Base-by-base conservation (phyloP, 768 basidiomycete genomes). In the Kwoniella pini region DNA sequence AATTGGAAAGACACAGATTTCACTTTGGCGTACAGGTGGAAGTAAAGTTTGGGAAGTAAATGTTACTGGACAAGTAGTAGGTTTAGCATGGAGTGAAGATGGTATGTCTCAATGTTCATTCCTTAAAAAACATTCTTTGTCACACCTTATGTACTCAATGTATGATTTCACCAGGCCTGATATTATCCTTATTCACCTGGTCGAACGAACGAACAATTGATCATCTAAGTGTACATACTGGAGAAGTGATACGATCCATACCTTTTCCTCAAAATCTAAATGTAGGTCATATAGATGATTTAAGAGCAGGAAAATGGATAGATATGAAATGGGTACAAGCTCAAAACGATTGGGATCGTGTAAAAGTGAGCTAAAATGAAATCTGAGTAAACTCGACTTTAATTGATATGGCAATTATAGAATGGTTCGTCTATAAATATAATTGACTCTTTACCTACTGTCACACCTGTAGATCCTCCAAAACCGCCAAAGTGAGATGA, bases 21-120 rank as follows among this genome's bases (percentile, higher is more conserved):
- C 49, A 6, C 28, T 65, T 1, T 65, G 59, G 59, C 42, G 64
- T 22, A 65, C 56, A 26, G 57, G 56, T 21, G 64, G 72, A 6
- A 68, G 62, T 54, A 67, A 65, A 42, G 72, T 71, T 17, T 74
- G 72, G 72, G 70, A 74, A 24, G 60, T 64, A 4, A 60, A 65
- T 4, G 44, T 66, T 9, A 44, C 48, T 12, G 69, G 70, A 1
- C 28, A 36, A 31, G 44, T 71, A 7, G 52, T 19, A 2, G 69
- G 65, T 4, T 22, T 74, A 30, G 72, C 66, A 15, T 74, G 72
- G 72, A 69, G 60, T 22, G 31, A 44, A 12, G 70, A 71, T 65
- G 70, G 72, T 71, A 51, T 52, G 67, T 54, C n/a, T n/a, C n/a
- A n/a, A n/a, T n/a, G n/a, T n/a, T n/a, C n/a, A n/a, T n/a, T n/a